A percentile compares a stretch with the other conserved stretches of the same genome.
phyloP scores from a whole-genome alignment of 768 basidiomycete genomes.

The Glaciozyma martinii region DNA sequence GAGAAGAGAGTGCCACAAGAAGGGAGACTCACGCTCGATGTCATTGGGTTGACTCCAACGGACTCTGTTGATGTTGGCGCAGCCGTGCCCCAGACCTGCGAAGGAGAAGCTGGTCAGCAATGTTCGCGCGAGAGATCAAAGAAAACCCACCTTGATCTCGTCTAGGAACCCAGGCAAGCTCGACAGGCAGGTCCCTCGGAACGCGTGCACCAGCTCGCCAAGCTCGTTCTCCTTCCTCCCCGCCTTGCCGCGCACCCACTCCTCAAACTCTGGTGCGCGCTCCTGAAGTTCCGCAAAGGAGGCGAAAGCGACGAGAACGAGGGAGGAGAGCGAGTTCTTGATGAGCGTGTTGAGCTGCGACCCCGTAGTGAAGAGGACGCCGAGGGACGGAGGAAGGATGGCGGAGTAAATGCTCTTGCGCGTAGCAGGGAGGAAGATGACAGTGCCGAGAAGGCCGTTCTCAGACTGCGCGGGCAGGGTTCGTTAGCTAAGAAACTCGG shows the following conservation, averaged over 20 bases:
- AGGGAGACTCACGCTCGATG: slow-evolving; percentile 20
- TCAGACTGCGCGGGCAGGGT: slow-evolving; percentile 21
- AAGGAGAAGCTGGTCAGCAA: not conserved
- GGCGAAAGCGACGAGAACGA: slow-evolving; percentile 30
- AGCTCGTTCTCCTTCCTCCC: slow-evolving; percentile 34
- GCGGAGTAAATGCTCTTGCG: slow-evolving; percentile 22
- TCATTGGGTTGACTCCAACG: slow-evolving; percentile 19
- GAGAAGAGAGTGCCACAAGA: not conserved
- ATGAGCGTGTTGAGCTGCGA: slow-evolving; percentile 26
- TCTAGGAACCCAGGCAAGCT: slow-evolving; percentile 33
- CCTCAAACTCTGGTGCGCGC: slow-evolving; percentile 28
- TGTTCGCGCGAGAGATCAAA: not conserved
- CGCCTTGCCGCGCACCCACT: slow-evolving; percentile 27
- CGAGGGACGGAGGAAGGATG: slow-evolving; percentile 25
- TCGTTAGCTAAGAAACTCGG: not conserved
- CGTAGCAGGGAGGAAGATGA: slow-evolving; percentile 22
- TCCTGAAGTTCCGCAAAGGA: slow-evolving; percentile 29
- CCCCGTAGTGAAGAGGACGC: slow-evolving; percentile 21
- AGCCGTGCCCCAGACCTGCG: slow-evolving; percentile 23
- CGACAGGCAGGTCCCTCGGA: slow-evolving; percentile 32
- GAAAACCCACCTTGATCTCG: slow-evolving; percentile 28
- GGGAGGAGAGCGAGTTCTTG: slow-evolving; percentile 29
- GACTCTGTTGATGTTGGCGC: slow-evolving; percentile 14
- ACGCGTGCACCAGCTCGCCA: slow-evolving; percentile 30
- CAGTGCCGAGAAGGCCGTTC: slow-evolving; percentile 24